Evolutionary conservation across 495 filamentous ascomycete species (phyloP).

Genomic region (Xylaria scruposa): DNA sequence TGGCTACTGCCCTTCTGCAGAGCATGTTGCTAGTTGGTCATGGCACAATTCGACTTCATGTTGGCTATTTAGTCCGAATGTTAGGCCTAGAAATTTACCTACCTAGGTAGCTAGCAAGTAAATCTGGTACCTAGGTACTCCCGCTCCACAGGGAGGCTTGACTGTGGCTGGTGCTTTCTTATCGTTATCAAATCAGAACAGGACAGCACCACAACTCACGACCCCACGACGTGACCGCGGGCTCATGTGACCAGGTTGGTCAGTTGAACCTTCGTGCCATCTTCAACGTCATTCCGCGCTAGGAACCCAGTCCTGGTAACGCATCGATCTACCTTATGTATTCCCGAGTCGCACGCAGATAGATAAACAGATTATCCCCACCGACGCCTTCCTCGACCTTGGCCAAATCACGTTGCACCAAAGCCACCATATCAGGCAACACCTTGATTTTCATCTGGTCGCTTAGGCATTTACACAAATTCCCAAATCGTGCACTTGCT

Average conservation of each 20-base stretch:
- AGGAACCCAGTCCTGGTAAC: not conserved
- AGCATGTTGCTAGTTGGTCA: constrained; percentile 37
- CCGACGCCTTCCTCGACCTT: not conserved
- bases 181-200: constrained; percentile 11
- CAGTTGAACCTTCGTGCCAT: not conserved
- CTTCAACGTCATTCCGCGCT: constrained; percentile 16
- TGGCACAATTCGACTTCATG: constrained; percentile 23
- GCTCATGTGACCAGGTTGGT: constrained; percentile 24
- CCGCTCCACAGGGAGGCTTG: not conserved
- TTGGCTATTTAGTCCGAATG: not conserved
- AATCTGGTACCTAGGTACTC: not conserved
- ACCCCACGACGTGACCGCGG: constrained; percentile 17
- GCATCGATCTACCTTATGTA: not conserved
- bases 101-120: no score
- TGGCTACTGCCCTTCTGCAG: constrained; percentile 29
- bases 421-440: constrained; percentile 3
- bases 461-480: not conserved
- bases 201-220: constrained; percentile 9
- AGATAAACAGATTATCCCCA: not conserved
- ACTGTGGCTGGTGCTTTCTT: not conserved
- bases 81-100: constrained; percentile 7
- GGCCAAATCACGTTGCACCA: not conserved
- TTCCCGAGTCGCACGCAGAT: not conserved
- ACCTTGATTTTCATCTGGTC: not conserved
- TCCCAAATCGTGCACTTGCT: not conserved